These are phyloP conservation scores for Mrakia blollopis DNA, from an alignment of 768 basidiomycete species.

Conservation along the genomic window DNA sequence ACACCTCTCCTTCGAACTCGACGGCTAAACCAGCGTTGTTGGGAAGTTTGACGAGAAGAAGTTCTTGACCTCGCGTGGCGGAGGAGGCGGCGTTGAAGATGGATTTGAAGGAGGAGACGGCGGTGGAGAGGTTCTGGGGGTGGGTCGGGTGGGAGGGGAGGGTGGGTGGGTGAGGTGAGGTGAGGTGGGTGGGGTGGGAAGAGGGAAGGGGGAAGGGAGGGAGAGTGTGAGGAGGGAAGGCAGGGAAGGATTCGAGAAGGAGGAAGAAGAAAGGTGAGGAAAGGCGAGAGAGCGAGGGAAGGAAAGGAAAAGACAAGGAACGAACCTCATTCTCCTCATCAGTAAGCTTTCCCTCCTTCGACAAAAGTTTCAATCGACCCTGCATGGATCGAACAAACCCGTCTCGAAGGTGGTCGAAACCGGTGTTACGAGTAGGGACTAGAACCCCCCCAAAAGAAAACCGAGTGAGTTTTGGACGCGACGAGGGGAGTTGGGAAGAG, in stretches of 20 bases:
- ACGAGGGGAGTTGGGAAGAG: neutral
- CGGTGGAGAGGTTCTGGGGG: constrained; percentile 63
- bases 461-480: neutral
- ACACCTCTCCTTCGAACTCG: constrained; percentile 51
- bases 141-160: constrained; percentile 54
- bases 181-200: constrained; percentile 52
- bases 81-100: constrained; percentile 54
- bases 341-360: constrained; percentile 54
- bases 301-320: no score
- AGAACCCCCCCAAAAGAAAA: neutral
- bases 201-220: no score
- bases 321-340: constrained; percentile 54
- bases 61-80: constrained; percentile 46
- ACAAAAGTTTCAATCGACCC: constrained; percentile 54
- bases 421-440: constrained; percentile 78
- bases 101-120: constrained; percentile 59
- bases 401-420: constrained; percentile 72
- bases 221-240: no score
- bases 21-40: constrained; percentile 39
- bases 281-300: neutral
- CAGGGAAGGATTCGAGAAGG: constrained; percentile 61
- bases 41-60: constrained; percentile 55
- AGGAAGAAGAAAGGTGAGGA: no score
- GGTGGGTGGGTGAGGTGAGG: no score
- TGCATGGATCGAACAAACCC: constrained; percentile 73